Conservation (phyloP, 805 yeast species). For the Wickerhamiella parazyma region DNA sequence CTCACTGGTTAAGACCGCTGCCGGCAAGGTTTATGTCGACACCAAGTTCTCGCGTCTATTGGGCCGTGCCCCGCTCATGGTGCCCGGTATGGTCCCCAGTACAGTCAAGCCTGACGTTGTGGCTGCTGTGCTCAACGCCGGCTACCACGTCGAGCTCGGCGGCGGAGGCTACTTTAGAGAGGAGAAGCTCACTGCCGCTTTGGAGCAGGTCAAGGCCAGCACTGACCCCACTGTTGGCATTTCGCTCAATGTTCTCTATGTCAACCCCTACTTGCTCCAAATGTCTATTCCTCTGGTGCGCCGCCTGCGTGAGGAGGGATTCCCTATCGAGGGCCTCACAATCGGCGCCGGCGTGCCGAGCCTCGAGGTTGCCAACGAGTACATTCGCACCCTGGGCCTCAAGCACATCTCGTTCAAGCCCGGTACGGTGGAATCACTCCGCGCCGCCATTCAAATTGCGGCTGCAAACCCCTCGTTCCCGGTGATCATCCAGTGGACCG, state of each 20-base stretch:
- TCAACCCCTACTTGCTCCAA: slow-evolving; percentile 92
- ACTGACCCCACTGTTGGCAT: slow-evolving; percentile 80
- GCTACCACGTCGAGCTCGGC: slow-evolving; percentile 93
- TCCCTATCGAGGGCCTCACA: slow-evolving; percentile 89
- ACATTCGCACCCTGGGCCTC: slow-evolving; percentile 80
- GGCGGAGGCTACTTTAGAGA: slow-evolving; percentile 97
- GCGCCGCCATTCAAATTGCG: slow-evolving; percentile 78
- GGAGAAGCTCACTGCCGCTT: slow-evolving; percentile 54
- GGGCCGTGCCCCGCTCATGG: slow-evolving; percentile 92
- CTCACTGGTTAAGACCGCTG: slow-evolving; percentile 56
- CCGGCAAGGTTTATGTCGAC: slow-evolving; percentile 63
- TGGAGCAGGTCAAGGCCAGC: slow-evolving; percentile 53
- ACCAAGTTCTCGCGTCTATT: slow-evolving; percentile 86
- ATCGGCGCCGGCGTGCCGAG: slow-evolving; percentile 99
- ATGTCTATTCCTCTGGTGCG: slow-evolving; percentile 97
- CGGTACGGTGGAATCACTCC: slow-evolving; percentile 88
- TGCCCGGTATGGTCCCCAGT: slow-evolving; percentile 99
- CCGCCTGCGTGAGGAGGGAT: slow-evolving; percentile 77
- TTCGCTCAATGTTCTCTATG: slow-evolving; percentile 85
- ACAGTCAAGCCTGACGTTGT: slow-evolving; percentile 92
- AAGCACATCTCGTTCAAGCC: slow-evolving; percentile 95
- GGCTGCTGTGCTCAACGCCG: slow-evolving; percentile 87
- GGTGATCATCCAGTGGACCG: slow-evolving; percentile 97
- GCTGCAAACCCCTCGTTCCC: slow-evolving; percentile 95
- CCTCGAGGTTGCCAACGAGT: slow-evolving; percentile 90